Conservation (phyloP, 78 protist species). For the Guillardia theta region DNA sequence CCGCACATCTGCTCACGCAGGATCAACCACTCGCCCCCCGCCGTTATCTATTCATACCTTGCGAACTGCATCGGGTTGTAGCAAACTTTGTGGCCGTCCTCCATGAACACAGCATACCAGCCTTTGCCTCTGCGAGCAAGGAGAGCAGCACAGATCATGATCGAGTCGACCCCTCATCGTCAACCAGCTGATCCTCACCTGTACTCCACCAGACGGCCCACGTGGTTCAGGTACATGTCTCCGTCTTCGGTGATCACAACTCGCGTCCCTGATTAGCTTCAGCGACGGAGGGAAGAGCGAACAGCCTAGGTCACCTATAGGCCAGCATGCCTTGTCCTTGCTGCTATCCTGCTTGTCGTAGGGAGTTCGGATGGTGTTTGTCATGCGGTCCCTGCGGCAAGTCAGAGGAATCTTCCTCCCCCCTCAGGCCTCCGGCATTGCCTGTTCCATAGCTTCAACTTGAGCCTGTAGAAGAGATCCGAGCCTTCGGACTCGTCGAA, state of each 20-base stretch:
- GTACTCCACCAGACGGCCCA: background rate
- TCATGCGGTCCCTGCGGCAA: background rate
- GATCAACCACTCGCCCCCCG: background rate
- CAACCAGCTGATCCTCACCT: no score
- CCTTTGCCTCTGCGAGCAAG: background rate
- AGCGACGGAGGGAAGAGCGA: background rate
- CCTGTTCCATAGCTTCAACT: constrained; percentile 2
- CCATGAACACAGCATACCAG: background rate
- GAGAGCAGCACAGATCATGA: no score
- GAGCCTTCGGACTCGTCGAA: no score
- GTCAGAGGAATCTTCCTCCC: background rate
- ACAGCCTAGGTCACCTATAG: background rate
- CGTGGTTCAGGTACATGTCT: background rate
- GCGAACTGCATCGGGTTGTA: background rate
- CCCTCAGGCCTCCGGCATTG: background rate
- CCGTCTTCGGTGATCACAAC: background rate
- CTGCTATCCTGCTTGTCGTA: background rate
- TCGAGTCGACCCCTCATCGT: no score
- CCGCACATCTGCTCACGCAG: background rate
- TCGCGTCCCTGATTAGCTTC: background rate
- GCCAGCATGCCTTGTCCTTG: background rate
- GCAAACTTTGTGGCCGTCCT: background rate
- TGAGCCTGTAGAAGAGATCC: background rate
- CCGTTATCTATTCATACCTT: background rate
- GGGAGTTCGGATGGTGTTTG: background rate